These are phyloP conservation scores for Rhodomyrtus psidioides DNA, from an alignment of 441 rosid genomes.

Conservation along the genomic window DNA sequence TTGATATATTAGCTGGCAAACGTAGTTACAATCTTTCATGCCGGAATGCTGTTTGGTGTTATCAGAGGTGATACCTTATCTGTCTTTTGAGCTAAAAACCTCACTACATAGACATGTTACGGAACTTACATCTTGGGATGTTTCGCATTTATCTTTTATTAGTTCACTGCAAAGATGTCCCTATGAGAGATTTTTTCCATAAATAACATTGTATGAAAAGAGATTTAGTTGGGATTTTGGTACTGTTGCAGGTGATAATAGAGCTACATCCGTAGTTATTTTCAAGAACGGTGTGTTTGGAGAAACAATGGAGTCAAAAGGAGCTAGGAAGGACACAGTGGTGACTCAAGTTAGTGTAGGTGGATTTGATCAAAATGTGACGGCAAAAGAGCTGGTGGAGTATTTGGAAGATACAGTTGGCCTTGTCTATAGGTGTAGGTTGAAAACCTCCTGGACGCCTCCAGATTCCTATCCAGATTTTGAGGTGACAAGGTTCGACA, in stretches of 20 bases:
- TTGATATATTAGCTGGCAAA: not conserved
- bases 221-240: not conserved
- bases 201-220: not conserved
- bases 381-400: slow-evolving; percentile 41
- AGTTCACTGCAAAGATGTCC: not conserved
- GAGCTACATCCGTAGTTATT: not conserved
- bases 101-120: not conserved
- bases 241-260: not conserved
- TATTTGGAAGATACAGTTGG: slow-evolving; percentile 50
- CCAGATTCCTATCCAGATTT: slow-evolving; percentile 66
- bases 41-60: not conserved
- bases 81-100: not conserved
- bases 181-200: not conserved
- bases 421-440: slow-evolving; percentile 56
- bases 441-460: slow-evolving; percentile 84
- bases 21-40: not conserved
- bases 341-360: slow-evolving; percentile 79
- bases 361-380: slow-evolving; percentile 44
- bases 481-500: slow-evolving; percentile 13
- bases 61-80: not conserved
- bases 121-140: not conserved
- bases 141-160: not conserved
- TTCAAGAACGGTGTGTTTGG: not conserved
- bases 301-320: slow-evolving; percentile 8
- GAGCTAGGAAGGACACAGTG: slow-evolving; percentile 26